Evolutionary conservation across 257 asterid species (phyloP), one percentile per base, ranked within the genome.

Genomic region (Jacaranda mimosifolia): DNA sequence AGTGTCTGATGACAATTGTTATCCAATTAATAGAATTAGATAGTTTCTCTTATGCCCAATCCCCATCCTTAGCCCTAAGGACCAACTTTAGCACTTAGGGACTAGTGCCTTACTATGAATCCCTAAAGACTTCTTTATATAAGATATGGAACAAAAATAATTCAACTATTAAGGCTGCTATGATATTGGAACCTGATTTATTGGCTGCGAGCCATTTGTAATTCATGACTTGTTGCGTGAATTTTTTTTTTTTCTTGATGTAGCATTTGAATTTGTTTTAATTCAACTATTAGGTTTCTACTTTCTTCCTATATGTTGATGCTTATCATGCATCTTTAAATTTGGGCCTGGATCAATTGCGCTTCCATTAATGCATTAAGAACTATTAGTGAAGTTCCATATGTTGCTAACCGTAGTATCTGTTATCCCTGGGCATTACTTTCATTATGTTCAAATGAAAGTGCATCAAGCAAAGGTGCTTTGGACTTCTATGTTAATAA

Each of bases 391-490:
- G 36, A 72, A 80, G 63, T 74, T 59, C 48, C 77, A 51, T 75
- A 62, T 43, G 62, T 21, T 15, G 46, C 75, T 85, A 19, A 67
- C 62, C 69, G 13, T 58, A 80, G 64, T 68, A 13, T 68, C 51
- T 77, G 39, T 76, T 82, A 73, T 79, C 70, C 82, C 63, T 26
- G 93, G 99, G 98, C 96, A 74, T 79, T 95, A 81, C 96, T 95
- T 78, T 90, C 92, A 43, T 79, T 95, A 78, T 95, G 94, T 85
- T 90, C 91, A 32, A 98, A 95, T 86, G 99, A 89, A 83, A 86
- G 83, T 71, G 85, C 81, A 65, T 85, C 99, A 58, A 96, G 97
- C 65, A 95, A 85, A 86, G 99, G 97, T 77, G 98, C 98, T 80
- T 67, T 95, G 81, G 98, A 91, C 79, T 89, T 93, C 84, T 93